Conservation (phyloP, 306 rosid species). For the Malus asiatica region DNA sequence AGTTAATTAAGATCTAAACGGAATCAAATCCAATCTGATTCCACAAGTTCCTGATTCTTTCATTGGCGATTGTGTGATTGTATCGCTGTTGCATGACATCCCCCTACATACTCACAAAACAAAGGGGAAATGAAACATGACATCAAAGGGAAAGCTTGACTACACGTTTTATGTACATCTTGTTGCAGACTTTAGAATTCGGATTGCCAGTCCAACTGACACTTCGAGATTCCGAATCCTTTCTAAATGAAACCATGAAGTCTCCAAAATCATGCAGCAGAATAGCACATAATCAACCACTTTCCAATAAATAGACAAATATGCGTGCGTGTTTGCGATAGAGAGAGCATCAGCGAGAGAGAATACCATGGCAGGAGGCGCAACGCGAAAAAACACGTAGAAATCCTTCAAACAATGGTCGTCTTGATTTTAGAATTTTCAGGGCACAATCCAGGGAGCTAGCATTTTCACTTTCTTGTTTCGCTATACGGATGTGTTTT, state of each 20-base stretch:
- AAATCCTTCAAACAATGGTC: constrained; percentile 64
- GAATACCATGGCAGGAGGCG: constrained; percentile 61
- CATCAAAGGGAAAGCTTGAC: neutral
- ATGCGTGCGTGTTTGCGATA: neutral
- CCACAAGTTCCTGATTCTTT: neutral
- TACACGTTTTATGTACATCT: neutral
- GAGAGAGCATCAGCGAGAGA: neutral
- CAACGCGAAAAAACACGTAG: constrained; percentile 51
- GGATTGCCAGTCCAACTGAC: neutral
- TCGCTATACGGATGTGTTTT: constrained; percentile 39
- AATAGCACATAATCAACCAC: neutral
- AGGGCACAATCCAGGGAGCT: constrained; percentile 47
- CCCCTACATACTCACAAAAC: neutral
- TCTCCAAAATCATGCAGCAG: constrained; percentile 1
- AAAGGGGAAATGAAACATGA: neutral
- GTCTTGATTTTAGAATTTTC: constrained; percentile 55
- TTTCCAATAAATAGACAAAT: neutral
- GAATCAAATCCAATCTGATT: neutral
- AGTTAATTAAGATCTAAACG: neutral
- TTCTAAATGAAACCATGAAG: neutral
- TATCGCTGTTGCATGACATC: neutral
- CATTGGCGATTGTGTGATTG: neutral
- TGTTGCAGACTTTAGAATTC: neutral
- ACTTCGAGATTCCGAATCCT: neutral
- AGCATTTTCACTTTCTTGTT: constrained; percentile 38